Evolutionary conservation across 2,329 filamentous ascomycete species (phyloP), one percentile per base, ranked within the genome.

Genomic region (Claviceps arundinis): DNA sequence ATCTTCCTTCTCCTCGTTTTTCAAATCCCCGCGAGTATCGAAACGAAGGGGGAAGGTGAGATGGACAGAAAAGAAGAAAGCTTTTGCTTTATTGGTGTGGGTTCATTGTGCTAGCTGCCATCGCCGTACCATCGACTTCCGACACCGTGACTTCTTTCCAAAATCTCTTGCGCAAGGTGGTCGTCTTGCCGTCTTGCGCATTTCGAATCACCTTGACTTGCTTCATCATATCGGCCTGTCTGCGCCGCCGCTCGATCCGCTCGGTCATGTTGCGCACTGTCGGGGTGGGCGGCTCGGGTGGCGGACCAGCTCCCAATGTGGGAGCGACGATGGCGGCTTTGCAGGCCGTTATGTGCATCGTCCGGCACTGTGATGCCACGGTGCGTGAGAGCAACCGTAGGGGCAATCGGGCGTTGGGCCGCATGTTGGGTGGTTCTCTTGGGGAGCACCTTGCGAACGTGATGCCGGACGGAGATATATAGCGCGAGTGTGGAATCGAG

Each of bases 111-210:
- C 9, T 34, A 24, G 30, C 30, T 34, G 5, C 16, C 2, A 6
- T 38, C n/a, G 47, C 37, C 68, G 52, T 71, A 86, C 84, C 83
- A 56, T 82, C 72, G 9, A 77, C 76, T 62, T 85, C 80, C 57
- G 77, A 74, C 40, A 96, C 82, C 55, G 75, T 67, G 1, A 93
- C 88, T 63, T 93, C 79, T 67, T 85, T 88, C 91, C 91, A 97
- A 72, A 96, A 96, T 50, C 90, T 78, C 71, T 82, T 87, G 62
- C 83, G 74, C 53, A 78, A 62, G 38, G 65, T 70, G 2, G 74
- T 72, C 56, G 75, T 58, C 54, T 68, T 70, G 37, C 60, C 63
- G 37, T 60, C 59, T 17, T 58, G 61, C 0, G 62, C 60, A 41
- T 47, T 69, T 37, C 75, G 70, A 30, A 77, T 62, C 54, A 74